Evolutionary conservation across 768 basidiomycete genomes (phyloP), one percentile per base, ranked within the genome.

Genomic region (Bullera alba): DNA sequence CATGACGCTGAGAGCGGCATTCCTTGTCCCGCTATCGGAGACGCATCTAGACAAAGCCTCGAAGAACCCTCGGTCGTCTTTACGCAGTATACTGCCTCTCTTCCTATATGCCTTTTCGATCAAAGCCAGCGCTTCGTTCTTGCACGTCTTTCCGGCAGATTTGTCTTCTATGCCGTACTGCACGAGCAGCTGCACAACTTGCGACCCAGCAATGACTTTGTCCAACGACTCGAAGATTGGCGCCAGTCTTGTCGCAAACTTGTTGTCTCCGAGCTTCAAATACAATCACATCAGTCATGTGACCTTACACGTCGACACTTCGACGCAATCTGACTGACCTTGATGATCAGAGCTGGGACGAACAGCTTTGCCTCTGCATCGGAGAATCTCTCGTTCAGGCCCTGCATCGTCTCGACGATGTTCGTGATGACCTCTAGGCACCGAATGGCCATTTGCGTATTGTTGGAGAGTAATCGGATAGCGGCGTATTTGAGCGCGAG

Each of bases 401-500:
- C 75, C 77, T 50, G 51, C 49, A 96, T 74, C 63, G 92, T 85
- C 7, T 80, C 76, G 10, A 96, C 61, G 29, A 93, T 78, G 29
- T 84, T 78, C 58, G 87, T 87, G 25, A 91, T 78, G 29, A 87
- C 80, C 54, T 97, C 93, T 60, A 99, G 72, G 63, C 90, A 92
- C 70, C 86, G 87, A 42, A 86, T 81, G 2, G 84, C 78, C 21
- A 95, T 76, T 65, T 89, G 93, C 5, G 92, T 86, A 63, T 92
- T 90, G 34, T 90, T 84, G 70, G 92, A 86, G 55, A 93, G 85
- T 21, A 83, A 79, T 60, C 87, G 86, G 63, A 96, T 81, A 1
- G 91, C 93, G 25, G 84, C 80, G 60, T 97, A 99, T 77, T 97
- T 97, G 66, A 97, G 75, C 1, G 86, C 81, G 28, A 97, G 77